Evolutionary conservation across 116 monocot genomes (phyloP).

Genomic region (Dioscorea cayenensis): DNA sequence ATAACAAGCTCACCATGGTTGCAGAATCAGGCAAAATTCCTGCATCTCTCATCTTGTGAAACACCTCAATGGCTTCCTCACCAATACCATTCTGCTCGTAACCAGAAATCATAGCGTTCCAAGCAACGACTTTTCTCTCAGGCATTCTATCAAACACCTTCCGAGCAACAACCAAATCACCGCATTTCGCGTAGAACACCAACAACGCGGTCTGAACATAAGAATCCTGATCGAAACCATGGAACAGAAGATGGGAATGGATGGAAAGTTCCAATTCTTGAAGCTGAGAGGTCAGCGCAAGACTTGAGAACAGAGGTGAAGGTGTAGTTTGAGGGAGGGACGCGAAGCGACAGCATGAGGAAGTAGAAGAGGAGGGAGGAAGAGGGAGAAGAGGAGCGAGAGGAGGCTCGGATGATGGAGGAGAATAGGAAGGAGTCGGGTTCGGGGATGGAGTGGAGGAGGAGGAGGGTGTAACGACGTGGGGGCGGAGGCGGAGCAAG

Average conservation of each 20-base stretch:
- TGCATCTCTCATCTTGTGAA: slow-evolving; percentile 17
- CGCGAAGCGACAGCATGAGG: slow-evolving; percentile 20
- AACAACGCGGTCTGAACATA: slow-evolving; percentile 48
- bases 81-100: slow-evolving; percentile 69
- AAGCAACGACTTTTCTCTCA: slow-evolving; percentile 34
- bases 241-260: slow-evolving; percentile 29
- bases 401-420: slow-evolving; percentile 36
- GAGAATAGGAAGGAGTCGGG: slow-evolving; percentile 64
- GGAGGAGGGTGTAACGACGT: slow-evolving; percentile 12
- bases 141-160: slow-evolving; percentile 56
- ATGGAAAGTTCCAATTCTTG: slow-evolving; percentile 17
- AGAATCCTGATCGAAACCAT: slow-evolving; percentile 32
- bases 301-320: slow-evolving; percentile 56
- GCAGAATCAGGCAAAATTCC: slow-evolving; percentile 33
- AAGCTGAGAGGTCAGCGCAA: slow-evolving; percentile 44
- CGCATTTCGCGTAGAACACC: slow-evolving; percentile 45
- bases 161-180: slow-evolving; percentile 21
- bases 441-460: slow-evolving; percentile 25
- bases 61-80: slow-evolving; percentile 27
- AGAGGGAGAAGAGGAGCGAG: slow-evolving; percentile 14
- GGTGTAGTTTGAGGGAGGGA: slow-evolving; percentile 44
- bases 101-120: slow-evolving; percentile 68
- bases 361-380: slow-evolving; percentile 35
- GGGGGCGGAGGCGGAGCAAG: slow-evolving; percentile 7
- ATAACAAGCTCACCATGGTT: slow-evolving; percentile 40